Conservation (phyloP, 2,329 filamentous ascomycete species). For the Septoria linicola region DNA sequence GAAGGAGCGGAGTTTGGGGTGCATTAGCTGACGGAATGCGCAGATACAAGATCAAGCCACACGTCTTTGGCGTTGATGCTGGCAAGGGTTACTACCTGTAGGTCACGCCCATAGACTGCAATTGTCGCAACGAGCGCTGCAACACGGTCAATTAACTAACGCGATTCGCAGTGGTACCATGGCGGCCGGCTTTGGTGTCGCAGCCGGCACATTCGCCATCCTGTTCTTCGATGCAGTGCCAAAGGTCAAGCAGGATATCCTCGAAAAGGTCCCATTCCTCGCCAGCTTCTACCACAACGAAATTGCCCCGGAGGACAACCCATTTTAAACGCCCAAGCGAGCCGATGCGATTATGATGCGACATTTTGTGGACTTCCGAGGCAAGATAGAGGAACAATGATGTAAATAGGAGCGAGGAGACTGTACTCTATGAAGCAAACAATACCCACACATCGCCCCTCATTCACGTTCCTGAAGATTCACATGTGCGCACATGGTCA, state of each 20-base stretch:
- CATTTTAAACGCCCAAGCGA: conserved; percentile 43
- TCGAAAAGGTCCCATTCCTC: conserved; percentile 59
- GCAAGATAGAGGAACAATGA: conserved; percentile 6
- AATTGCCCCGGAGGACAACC: conserved; percentile 64
- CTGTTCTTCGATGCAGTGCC: conserved; percentile 66
- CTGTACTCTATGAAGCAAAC: conserved; percentile 21
- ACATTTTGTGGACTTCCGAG: not conserved
- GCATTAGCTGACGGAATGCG: conserved; percentile 11
- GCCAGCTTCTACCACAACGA: conserved; percentile 57
- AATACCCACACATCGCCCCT: not conserved
- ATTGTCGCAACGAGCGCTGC: not conserved
- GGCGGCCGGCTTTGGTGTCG: conserved; percentile 56
- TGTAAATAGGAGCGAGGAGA: conserved; percentile 28
- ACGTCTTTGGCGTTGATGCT: conserved; percentile 48
- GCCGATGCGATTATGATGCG: conserved; percentile 2
- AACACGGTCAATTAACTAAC: not conserved
- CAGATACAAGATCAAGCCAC: conserved; percentile 52
- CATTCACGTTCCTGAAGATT: not conserved
- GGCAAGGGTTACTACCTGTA: conserved; percentile 13
- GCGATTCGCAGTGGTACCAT: conserved; percentile 45
- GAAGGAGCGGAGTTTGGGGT: not conserved
- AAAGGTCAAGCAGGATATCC: conserved; percentile 33
- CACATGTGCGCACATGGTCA: conserved; percentile 1
- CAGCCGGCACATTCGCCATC: conserved; percentile 58
- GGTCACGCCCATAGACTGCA: not conserved